These are phyloP conservation scores for Trichoderma atrobrunneum DNA, from an alignment of 2,329 filamentous ascomycete species.

Conservation along the genomic window DNA sequence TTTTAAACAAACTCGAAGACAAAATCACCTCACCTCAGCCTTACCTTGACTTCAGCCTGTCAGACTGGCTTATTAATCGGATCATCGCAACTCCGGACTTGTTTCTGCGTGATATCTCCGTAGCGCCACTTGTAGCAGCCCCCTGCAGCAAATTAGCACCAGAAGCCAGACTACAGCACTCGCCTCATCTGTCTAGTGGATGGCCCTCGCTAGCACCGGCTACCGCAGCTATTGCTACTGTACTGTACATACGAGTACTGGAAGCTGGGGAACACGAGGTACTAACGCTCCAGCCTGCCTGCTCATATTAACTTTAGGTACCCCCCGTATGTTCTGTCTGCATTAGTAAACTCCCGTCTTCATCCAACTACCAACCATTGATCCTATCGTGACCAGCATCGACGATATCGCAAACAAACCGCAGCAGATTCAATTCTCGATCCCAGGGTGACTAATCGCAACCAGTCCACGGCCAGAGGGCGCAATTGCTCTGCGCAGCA, in stretches of 20 bases:
- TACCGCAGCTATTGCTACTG: not conserved
- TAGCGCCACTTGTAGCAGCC: not conserved
- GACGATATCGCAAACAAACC: not conserved
- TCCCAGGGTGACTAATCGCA: not conserved
- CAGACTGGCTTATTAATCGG: not conserved
- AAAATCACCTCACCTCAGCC: not conserved
- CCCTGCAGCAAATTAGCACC: not conserved
- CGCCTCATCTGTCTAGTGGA: not conserved
- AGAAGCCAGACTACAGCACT: not conserved
- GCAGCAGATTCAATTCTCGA: not conserved
- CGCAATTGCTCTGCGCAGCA: not conserved
- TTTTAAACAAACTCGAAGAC: not conserved
- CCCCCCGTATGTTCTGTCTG: not conserved
- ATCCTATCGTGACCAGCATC: not conserved
- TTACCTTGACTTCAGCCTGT: not conserved
- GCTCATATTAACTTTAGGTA: not conserved
- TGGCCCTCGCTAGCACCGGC: not conserved
- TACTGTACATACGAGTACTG: not conserved
- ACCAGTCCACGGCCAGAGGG: not conserved
- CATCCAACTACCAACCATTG: not conserved
- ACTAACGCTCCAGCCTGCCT: not conserved
- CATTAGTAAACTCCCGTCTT: slow-evolving; percentile 12
- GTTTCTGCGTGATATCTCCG: not conserved
- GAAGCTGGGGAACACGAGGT: not conserved
- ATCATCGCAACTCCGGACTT: not conserved